These are phyloP conservation scores for Myxozyma mucilagina DNA, from an alignment of 805 yeast species.

Conservation along the genomic window DNA sequence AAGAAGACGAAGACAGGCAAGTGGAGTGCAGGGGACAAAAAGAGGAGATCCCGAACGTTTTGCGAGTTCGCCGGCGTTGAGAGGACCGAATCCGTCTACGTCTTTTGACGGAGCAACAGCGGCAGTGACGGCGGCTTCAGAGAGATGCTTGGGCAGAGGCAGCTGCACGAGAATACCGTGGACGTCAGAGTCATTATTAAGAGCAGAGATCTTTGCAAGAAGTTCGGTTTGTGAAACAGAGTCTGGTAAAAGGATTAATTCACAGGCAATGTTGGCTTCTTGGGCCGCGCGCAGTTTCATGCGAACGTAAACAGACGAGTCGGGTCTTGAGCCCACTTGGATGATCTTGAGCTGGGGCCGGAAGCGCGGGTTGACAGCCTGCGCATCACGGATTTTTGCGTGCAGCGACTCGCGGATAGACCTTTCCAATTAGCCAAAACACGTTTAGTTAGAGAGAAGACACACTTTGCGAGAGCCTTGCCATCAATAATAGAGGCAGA, in stretches of 20 bases:
- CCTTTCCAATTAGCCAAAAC: slow-evolving; percentile 3
- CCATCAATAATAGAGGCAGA: slow-evolving; percentile 54
- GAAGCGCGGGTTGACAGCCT: slow-evolving; percentile 50
- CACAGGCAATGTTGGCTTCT: slow-evolving; percentile 41
- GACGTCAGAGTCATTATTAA: slow-evolving; percentile 75
- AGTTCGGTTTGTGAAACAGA: slow-evolving; percentile 30
- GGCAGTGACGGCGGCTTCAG: slow-evolving; percentile 77
- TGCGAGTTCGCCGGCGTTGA: slow-evolving; percentile 85
- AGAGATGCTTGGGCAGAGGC: slow-evolving; percentile 78
- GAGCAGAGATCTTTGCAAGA: slow-evolving; percentile 56
- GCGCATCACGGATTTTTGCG: slow-evolving; percentile 50
- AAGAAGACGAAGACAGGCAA: slow-evolving; percentile 81
- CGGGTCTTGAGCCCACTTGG: slow-evolving; percentile 89
- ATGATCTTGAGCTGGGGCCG: slow-evolving; percentile 77
- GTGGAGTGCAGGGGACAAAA: slow-evolving; percentile 93
- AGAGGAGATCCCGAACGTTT: slow-evolving; percentile 81
- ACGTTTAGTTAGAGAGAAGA: background rate
- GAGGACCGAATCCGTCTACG: slow-evolving; percentile 91
- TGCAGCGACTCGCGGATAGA: slow-evolving; percentile 54
- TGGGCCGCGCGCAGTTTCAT: slow-evolving; percentile 89
- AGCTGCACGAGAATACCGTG: slow-evolving; percentile 89
- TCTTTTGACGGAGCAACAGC: slow-evolving; percentile 80
- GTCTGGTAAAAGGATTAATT: background rate
- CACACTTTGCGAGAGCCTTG: slow-evolving; percentile 52
- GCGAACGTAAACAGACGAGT: slow-evolving; percentile 85